Base-by-base conservation (phyloP, 1,284 basidiomycete species). In the Ceratobasidium papillatum region DNA sequence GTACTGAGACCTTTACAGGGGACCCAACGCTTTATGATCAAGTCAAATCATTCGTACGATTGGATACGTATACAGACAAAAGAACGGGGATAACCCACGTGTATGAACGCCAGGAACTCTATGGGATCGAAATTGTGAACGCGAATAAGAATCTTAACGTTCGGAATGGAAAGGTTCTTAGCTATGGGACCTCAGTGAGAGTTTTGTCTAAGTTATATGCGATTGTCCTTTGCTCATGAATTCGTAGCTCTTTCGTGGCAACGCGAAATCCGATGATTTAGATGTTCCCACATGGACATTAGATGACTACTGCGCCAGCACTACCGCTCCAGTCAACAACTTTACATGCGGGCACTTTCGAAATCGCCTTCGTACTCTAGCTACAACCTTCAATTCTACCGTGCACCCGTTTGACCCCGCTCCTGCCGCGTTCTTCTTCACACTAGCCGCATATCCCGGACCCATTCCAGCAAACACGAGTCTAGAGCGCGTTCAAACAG, bases 351-450 rank as follows among this genome's bases (percentile, higher is more conserved):
- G 51, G 7, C 51, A 52, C 27, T 52, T 30, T 17, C 51, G 51
- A 27, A 52, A 52, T 27, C 51, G 51, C 7, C 51, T 52, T 27
- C 51, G 25, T 27, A 19, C 51, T 52, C 25, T 52, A 17, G 3
- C 51, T 9, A 8, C n/a, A 30, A 27, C 22, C 51, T 30, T 52
- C 27, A 30, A 52, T 30, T 52, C 27, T 3, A 30, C 22, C 51
- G 51, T 52, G 54, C 45, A 81, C 9, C 77, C 19, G 19, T 83
- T 78, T 36, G 82, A 90, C 80, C 85, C 85, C 17, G 80, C 86
- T 1, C 82, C 85, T 19, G 89, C 92, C 3, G 87, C 93, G 9
- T 82, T 94, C 36, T 87, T 89, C 77, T 94, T 94, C 84, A 92
- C 94, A 86, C 84, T 89, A 45, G 88, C 89, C 1, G 92, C 91